Conservation (phyloP, 2,329 filamentous ascomycete genomes). For the Alternaria sp. region DNA sequence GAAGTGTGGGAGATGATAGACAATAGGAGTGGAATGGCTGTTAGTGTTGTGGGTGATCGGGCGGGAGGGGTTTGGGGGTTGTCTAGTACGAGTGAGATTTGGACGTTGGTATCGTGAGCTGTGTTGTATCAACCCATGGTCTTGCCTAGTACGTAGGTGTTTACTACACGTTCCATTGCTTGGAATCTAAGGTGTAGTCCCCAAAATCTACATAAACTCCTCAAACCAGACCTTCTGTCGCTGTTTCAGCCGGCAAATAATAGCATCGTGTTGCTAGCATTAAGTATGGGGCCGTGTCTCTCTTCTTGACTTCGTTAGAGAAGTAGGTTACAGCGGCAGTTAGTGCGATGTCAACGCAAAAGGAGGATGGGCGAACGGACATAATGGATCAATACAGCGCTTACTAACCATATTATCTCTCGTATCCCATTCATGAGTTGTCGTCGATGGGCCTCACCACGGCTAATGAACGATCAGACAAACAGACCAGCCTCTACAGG, state of each 20-base stretch:
- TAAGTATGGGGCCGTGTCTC: not conserved
- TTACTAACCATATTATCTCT: not conserved
- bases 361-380: not conserved
- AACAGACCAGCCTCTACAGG: not conserved
- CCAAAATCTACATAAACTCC: not conserved
- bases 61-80: constrained; percentile 32
- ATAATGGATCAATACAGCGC: rapidly evolving
- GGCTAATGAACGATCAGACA: not conserved
- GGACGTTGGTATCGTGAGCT: constrained; percentile 16
- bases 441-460: not conserved
- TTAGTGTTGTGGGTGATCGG: constrained; percentile 28
- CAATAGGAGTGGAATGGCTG: constrained; percentile 6
- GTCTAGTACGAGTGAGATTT: constrained; percentile 26
- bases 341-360: not conserved
- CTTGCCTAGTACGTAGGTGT: not conserved
- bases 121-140: not conserved
- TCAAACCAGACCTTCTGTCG: not conserved
- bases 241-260: rapidly evolving
- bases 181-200: not conserved
- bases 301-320: not conserved
- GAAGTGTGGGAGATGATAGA: constrained; percentile 37
- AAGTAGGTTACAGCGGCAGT: not conserved
- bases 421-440: rapidly evolving
- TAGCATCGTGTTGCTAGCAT: rapidly evolving
- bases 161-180: not conserved